Evolutionary conservation across 2,329 filamentous ascomycete genomes (phyloP).

Genomic region (Aspergillus awamori): DNA sequence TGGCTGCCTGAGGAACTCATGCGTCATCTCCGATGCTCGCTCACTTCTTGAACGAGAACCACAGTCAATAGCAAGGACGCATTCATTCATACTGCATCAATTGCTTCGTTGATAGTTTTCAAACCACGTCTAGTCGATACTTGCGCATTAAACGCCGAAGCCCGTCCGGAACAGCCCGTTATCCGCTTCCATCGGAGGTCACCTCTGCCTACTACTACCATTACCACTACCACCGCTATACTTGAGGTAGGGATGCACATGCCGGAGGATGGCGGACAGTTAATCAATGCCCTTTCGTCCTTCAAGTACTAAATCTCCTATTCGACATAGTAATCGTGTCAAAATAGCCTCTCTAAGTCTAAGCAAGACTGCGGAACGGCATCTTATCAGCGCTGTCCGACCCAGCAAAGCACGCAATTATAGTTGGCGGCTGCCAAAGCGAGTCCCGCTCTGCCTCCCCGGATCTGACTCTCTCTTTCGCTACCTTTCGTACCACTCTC

Average conservation of each 20-base stretch:
- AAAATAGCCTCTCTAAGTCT: not conserved
- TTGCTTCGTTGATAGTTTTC: not conserved
- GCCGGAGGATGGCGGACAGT: not conserved
- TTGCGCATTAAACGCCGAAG: not conserved
- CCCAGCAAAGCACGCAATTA: slow-evolving; percentile 9
- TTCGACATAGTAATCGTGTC: not conserved
- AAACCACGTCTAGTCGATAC: not conserved
- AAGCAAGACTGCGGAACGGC: not conserved
- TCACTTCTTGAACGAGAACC: not conserved
- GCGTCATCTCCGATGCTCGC: not conserved
- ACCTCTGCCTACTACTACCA: not conserved
- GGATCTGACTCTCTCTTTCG: not conserved
- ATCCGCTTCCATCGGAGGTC: not conserved
- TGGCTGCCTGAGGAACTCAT: not conserved
- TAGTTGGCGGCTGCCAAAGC: slow-evolving; percentile 4
- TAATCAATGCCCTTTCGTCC: not conserved
- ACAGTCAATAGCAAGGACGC: not conserved
- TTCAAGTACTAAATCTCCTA: not conserved
- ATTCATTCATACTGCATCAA: not conserved
- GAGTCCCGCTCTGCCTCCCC: not conserved
- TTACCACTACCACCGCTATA: not conserved
- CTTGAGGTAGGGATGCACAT: not conserved
- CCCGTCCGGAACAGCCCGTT: not conserved
- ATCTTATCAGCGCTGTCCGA: not conserved
- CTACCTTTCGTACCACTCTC: slow-evolving; percentile 6